Evolutionary conservation across 1,139 yeast genomes (phyloP), one percentile per base, ranked within the genome.

Genomic region (Lizanozyma gosingica): DNA sequence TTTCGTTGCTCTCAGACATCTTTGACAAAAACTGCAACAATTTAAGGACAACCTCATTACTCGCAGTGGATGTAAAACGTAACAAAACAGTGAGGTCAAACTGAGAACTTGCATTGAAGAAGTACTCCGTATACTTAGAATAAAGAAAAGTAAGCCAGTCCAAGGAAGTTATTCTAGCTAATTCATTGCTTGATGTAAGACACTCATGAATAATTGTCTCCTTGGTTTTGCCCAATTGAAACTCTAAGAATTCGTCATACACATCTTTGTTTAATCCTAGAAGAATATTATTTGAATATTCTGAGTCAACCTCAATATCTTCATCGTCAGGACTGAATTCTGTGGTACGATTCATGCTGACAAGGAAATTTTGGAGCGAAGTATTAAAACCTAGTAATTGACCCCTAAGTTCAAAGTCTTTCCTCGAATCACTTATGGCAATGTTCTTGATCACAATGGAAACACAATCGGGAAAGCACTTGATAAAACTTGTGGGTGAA

Each of bases 101-200:
- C 16, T 35, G 40, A 40, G 39, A 38, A 17, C 39, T 45, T 14
- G 45, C 75, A 42, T 78, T 84, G 49, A 76, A 69, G 52, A 78
- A 76, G 51, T 76, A 71, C 18, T 73, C 63, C 0, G 94, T 86
- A 36, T 83, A 83, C 49, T 80, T 80, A 32, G 79, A 73, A 53
- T 90, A 94, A 37, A 94, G 68, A 71, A 87, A 79, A 18, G 82
- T 80, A 33, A 94, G 67, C 98, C 98, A 94, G 49, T 90, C 96
- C 37, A 94, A 65, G 15, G 94, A 84, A 0, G 94, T 88, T 15
- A 88, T 73, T 47, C 94, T 70, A 0, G 97, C 85, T 33, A 82
- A 78, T 47, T 87, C 95, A 50, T 86, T 83, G 42, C 57, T 45
- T 11, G 63, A 59, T 29, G 60, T 58, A 18, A 66, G 55, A 43